A percentile compares a stretch with the other conserved stretches of the same genome.
Evolutionary conservation across 306 rosid species (phyloP).

Genomic region (Acacia crassicarpa): DNA sequence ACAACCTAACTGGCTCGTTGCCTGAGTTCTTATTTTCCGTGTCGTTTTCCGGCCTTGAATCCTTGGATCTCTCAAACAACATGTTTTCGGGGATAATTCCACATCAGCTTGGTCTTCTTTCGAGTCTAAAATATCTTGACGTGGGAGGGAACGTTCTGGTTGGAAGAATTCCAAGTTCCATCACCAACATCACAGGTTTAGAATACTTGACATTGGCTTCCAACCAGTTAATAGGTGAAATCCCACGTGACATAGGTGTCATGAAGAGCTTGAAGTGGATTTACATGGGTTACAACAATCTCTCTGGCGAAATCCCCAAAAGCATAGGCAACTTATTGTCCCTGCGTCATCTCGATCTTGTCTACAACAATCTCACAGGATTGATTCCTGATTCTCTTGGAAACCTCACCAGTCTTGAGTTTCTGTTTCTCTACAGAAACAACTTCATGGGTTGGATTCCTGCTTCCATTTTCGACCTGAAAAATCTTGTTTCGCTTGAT

Average conservation of each 20-base stretch:
- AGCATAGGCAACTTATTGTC: conserved; percentile 54
- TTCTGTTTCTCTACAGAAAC: conserved; percentile 82
- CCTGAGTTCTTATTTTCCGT: conserved; percentile 47
- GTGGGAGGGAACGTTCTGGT: conserved; percentile 77
- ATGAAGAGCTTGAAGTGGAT: conserved; percentile 72
- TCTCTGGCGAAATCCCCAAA: conserved; percentile 75
- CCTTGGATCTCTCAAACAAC: conserved; percentile 85
- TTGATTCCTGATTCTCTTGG: conserved; percentile 69
- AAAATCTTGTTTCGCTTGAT: conserved; percentile 71
- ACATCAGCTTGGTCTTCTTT: conserved; percentile 50
- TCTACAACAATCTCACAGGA: conserved; percentile 81
- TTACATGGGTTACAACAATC: conserved; percentile 86
- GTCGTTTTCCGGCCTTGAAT: conserved; percentile 42
- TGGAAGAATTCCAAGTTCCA: conserved; percentile 66
- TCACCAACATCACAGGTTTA: conserved; percentile 58
- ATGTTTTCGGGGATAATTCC: conserved; percentile 78
- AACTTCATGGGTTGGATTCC: conserved; percentile 69
- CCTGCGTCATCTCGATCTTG: conserved; percentile 79
- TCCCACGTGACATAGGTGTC: conserved; percentile 49
- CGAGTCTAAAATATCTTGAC: conserved; percentile 60
- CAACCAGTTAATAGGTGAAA: conserved; percentile 66
- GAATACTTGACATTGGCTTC: conserved; percentile 78
- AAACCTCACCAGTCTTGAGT: conserved; percentile 58
- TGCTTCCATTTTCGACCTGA: conserved; percentile 47
- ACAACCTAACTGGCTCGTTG: conserved; percentile 70